Evolutionary conservation across 139 green algal species (phyloP), one percentile per base, ranked within the genome.

Genomic region (Chlamydomonas eustigma): DNA sequence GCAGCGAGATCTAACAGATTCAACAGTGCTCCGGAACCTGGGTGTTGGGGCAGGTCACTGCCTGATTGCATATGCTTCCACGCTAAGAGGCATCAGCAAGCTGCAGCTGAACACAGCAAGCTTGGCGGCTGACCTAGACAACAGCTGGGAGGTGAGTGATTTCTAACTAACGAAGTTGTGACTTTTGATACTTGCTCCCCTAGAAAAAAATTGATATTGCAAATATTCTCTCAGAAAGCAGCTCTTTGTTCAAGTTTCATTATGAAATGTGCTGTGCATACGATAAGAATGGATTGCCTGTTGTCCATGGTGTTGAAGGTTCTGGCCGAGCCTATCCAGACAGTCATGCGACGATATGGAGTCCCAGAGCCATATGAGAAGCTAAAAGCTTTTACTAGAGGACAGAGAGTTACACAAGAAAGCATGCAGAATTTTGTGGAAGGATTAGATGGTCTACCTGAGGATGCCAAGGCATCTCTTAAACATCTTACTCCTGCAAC

Each of bases 241-340:
- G n/a, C n/a, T n/a, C n/a, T n/a, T n/a, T n/a, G n/a, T n/a, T n/a
- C n/a, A n/a, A n/a, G n/a, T n/a, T n/a, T n/a, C n/a, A n/a, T n/a
- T n/a, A n/a, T n/a, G n/a, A n/a, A n/a, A n/a, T n/a, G n/a, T n/a
- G n/a, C n/a, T n/a, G n/a, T n/a, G n/a, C n/a, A n/a, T n/a, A n/a
- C n/a, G n/a, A n/a, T n/a, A n/a, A n/a, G 31, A 32, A 69, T 69
- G 58, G n/a, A 12, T 69, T 2, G 77, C 79, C 12, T 97, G 92
- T n/a, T n/a, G n/a, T n/a, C n/a, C n/a, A n/a, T n/a, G n/a, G n/a
- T n/a, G n/a, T n/a, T n/a, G 91, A 91, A 97, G 82, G 83, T 98
- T 44, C 90, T 99, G 37, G 95, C 93, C 12, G 96, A 99, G 88
- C 94, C 96, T 39, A 96, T 99, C 50, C 96, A 99, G 86, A 99